phyloP scores from a whole-genome alignment of 805 yeast species.

The Sugiyamaella floridensis region DNA sequence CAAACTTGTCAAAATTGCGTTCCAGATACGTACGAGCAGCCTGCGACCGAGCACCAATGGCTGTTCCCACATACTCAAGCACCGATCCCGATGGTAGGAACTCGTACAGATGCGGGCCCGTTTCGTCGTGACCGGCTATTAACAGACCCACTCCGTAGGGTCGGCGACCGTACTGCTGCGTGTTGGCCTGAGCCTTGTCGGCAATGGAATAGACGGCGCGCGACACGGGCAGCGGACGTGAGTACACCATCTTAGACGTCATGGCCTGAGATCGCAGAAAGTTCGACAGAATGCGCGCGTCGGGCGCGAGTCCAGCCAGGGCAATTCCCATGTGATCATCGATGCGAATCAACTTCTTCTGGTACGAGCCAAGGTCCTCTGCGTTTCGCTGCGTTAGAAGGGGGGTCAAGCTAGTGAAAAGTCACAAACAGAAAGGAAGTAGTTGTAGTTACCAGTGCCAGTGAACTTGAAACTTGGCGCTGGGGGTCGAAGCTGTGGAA shows the following conservation, averaged over 20 bases:
- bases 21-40: constrained; percentile 96
- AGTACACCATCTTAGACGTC: constrained; percentile 75
- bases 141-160: constrained; percentile 97
- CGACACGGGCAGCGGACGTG: constrained; percentile 75
- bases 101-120: constrained; percentile 91
- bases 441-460: not conserved
- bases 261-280: constrained; percentile 87
- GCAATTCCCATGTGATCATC: constrained; percentile 95
- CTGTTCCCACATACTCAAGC: constrained; percentile 84
- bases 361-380: constrained; percentile 95
- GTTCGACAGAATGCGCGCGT: constrained; percentile 88
- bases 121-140: constrained; percentile 83
- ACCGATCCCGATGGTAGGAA: constrained; percentile 95
- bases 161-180: constrained; percentile 92
- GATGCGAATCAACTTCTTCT: constrained; percentile 82
- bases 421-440: constrained; percentile 10
- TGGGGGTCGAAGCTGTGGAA: not conserved
- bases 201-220: constrained; percentile 82
- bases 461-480: too few relatives aligned
- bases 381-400: constrained; percentile 60
- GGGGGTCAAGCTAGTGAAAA: constrained; percentile 12
- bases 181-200: constrained; percentile 94
- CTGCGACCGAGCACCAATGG: constrained; percentile 98
- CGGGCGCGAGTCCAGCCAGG: constrained; percentile 96
- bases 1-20: constrained; percentile 66